Evolutionary conservation across 495 filamentous ascomycete species (phyloP).

Genomic region (Antarctomyces pellizariae): DNA sequence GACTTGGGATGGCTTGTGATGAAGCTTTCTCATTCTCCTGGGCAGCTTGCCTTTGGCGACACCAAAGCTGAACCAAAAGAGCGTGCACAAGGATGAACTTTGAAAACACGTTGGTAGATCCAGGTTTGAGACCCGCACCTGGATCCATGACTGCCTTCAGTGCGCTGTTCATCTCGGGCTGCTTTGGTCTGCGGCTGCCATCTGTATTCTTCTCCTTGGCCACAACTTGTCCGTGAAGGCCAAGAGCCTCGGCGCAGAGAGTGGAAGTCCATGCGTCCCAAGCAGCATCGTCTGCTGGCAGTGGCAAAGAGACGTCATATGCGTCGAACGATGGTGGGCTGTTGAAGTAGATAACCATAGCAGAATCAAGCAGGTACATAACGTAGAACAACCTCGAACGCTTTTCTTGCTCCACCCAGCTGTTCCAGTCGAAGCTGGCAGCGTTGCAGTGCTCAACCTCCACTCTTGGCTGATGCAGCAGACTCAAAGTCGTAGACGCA

Average conservation of each 20-base stretch:
- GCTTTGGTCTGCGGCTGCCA: constrained; percentile 31
- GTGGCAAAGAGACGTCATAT: constrained; percentile 29
- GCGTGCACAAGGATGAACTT: constrained; percentile 51
- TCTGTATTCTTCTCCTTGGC: constrained; percentile 24
- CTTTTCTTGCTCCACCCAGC: constrained; percentile 46
- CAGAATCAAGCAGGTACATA: constrained; percentile 31
- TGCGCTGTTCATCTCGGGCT: constrained; percentile 29
- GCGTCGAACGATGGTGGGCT: constrained; percentile 27
- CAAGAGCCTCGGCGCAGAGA: constrained; percentile 37
- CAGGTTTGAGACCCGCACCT: constrained; percentile 25
- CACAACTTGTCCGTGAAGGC: constrained; percentile 24
- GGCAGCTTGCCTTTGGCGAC: constrained; percentile 12
- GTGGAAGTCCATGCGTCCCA: constrained; percentile 31
- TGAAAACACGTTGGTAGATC: constrained; percentile 36
- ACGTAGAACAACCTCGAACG: constrained; percentile 35
- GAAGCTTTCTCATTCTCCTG: constrained; percentile 9
- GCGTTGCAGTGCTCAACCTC: constrained; percentile 13
- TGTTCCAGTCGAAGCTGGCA: constrained; percentile 28
- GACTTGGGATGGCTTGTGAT: constrained; percentile 6
- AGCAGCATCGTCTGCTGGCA: constrained; percentile 41
- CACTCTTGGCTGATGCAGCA: constrained; percentile 22
- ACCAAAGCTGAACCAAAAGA: constrained; percentile 28
- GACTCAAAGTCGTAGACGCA: constrained; percentile 14
- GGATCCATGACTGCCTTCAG: constrained; percentile 29
- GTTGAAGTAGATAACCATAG: constrained; percentile 44